Evolutionary conservation across 1,284 basidiomycete species (phyloP), one percentile per base, ranked within the genome.

Genomic region (Papiliotrema nemorosa): DNA sequence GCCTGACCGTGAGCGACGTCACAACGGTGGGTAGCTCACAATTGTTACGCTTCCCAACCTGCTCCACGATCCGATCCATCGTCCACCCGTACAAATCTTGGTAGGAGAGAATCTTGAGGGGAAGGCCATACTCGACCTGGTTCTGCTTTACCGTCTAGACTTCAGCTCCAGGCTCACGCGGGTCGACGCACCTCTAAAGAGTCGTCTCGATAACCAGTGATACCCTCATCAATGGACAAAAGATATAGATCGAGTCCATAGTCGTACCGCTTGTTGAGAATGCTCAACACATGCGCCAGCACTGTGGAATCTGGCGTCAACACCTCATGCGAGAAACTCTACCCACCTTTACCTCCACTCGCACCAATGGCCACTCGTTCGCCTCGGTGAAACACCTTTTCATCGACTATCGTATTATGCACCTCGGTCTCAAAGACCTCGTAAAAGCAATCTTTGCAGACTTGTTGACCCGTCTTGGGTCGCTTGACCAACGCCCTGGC

Each of bases 1-100:
- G 74, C 78, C 78, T 79, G 14, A 31, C 26, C 43, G 38, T 39
- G 39, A 36, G 58, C 69, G 16, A 14, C 9, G 3, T 5, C 35
- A 39, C 38, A 31, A 7, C 5, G 5, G 3, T 13, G 9, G n/a
- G 20, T 18, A 18, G 44, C 51, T 38, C 37, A 53, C 94, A 99
- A 66, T 98, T 99, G 67, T 97, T 97, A 79, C 93, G 94, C 75
- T 84, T 84, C n/a, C 94, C 94, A 22, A 97, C 84, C 67, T 92
- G 85, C 22, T 85, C 82, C 31, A 99, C 96, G 49, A 99, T 91
- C 18, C 84, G 81, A 68, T 99, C 94, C 94, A 99, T 99, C 1
- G 94, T 98, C 96, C 96, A 98, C 13, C 94, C 94, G 62, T 98
- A 99, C 5, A 98, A 81, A 63, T 97, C 93, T 53, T 90, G 84